A percentile compares a stretch with the other conserved stretches of the same genome.
These are phyloP conservation scores for Suillus ampliporus DNA, from an alignment of 768 basidiomycete genomes.

Conservation along the genomic window DNA sequence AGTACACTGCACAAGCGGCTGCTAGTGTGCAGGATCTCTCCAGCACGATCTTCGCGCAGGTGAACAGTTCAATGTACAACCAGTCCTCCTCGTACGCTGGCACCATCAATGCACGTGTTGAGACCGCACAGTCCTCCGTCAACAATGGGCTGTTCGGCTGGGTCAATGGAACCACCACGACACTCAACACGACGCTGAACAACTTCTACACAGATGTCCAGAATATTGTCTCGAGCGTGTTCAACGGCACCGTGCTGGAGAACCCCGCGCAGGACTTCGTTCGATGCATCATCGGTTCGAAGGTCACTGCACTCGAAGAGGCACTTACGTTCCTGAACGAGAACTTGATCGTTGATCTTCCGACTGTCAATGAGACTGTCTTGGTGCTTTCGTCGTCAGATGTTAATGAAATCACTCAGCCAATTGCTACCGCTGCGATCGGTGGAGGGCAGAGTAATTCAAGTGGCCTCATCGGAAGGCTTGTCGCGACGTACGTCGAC, in stretches of 20 bases:
- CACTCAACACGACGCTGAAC: constrained; percentile 85
- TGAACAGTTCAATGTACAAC: constrained; percentile 85
- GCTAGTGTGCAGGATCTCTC: constrained; percentile 70
- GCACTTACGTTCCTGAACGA: constrained; percentile 92
- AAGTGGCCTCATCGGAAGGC: constrained; percentile 69
- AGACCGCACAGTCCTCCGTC: constrained; percentile 71
- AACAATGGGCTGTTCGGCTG: constrained; percentile 93
- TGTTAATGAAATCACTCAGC: constrained; percentile 76
- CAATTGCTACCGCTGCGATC: constrained; percentile 85
- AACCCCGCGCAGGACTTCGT: constrained; percentile 85
- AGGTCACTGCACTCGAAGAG: constrained; percentile 84
- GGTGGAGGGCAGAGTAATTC: constrained; percentile 57
- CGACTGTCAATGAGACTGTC: constrained; percentile 73
- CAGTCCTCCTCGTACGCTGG: constrained; percentile 82
- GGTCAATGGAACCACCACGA: constrained; percentile 89
- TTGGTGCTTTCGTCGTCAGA: constrained; percentile 77
- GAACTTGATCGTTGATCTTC: constrained; percentile 82
- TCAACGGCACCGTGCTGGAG: constrained; percentile 85
- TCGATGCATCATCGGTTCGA: constrained; percentile 88
- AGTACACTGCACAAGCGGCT: constrained; percentile 68
- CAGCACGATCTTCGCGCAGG: constrained; percentile 68
- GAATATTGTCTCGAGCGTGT: constrained; percentile 73
- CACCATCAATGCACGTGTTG: constrained; percentile 76
- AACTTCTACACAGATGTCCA: constrained; percentile 89
- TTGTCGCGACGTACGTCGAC: constrained; percentile 75